Base-by-base conservation (phyloP, 208 protist species). In the Spongospora subterranea region DNA sequence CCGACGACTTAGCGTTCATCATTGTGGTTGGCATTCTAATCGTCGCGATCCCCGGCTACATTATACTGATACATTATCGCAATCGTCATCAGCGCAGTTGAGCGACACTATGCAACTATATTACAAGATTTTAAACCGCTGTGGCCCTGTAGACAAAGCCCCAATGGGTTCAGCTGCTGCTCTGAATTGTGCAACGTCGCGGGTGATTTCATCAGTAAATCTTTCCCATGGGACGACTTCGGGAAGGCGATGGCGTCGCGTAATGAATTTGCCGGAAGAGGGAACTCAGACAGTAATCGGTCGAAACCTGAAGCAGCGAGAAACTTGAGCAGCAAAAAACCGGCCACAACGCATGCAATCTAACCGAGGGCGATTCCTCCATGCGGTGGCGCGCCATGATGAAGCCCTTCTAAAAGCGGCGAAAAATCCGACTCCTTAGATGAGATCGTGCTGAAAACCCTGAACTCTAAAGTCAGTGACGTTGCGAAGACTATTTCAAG, bases 181-280 rank as follows among this genome's bases (percentile, higher is more conserved):
- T n/a, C n/a, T n/a, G n/a, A n/a, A 60, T 60, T 39, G 39, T 91
- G 32, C 17, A 91, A 35, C 11, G 35, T n/a, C 13, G 11, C 66
- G 6, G 89, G 89, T 13, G 89, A 35, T 39, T 64, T 50, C 40
- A 92, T 94, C 91, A 96, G 91, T 45, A 96, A 45, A 54, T 96
- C 95, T 46, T 90, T 89, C 45, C 95, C 96, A 76, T 89, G 60
- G 32, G 88, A 82, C 20, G 94, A 94, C 91, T 97, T 97, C 0
- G 96, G 96, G 88, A 97, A 97, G 35, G 96, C 96, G 64, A 97
- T 97, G 0, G 96, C 95, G 89, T 97, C 95, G 65, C 96, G 91
- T 1, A 97, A 43, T 20, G 71, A 43, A 82, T 6, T 20, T 6
- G 43, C 77, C 32, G 46, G 35, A 11, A 65, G 88, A 41, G 71